Percentiles rank a stretch among this genome's conserved stretches.
Conservation (phyloP, 1,284 basidiomycete species). For the Fomes fomentarius region DNA sequence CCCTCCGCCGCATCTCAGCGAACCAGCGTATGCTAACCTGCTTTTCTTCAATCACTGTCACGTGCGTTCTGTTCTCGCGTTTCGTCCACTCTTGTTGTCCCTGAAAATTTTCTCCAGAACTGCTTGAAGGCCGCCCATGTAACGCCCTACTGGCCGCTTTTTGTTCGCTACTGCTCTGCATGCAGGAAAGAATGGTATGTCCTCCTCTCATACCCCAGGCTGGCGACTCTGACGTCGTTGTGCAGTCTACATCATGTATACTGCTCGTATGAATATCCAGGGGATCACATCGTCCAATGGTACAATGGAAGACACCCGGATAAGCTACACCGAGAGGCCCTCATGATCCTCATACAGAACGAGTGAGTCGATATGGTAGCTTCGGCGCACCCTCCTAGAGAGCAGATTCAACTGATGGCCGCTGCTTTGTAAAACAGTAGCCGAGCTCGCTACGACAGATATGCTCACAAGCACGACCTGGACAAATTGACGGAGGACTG, state of each 20-base stretch:
- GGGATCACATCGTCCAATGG: neutral
- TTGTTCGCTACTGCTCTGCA: neutral
- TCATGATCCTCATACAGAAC: no score
- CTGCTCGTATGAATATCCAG: neutral
- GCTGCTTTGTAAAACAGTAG: neutral
- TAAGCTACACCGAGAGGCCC: neutral
- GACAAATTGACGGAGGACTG: neutral
- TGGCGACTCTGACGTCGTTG: neutral
- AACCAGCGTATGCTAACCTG: conserved; percentile 20
- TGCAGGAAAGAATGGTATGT: neutral
- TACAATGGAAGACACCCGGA: neutral
- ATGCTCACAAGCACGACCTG: neutral
- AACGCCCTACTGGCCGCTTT: neutral
- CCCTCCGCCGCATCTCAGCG: conserved; percentile 13
- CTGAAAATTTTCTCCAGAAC: neutral
- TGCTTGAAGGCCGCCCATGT: neutral
- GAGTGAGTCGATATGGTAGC: no score
- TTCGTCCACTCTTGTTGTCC: neutral
- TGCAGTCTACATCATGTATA: no score
- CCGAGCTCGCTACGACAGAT: neutral
- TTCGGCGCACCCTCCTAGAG: no score
- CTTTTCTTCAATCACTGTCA: conserved; percentile 18
- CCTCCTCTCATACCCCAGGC: neutral
- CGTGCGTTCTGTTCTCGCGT: neutral
- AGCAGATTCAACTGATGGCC: neutral